Evolutionary conservation across 192 early-diverging fungal genomes (phyloP).

Genomic region (Coemansia sp.): DNA sequence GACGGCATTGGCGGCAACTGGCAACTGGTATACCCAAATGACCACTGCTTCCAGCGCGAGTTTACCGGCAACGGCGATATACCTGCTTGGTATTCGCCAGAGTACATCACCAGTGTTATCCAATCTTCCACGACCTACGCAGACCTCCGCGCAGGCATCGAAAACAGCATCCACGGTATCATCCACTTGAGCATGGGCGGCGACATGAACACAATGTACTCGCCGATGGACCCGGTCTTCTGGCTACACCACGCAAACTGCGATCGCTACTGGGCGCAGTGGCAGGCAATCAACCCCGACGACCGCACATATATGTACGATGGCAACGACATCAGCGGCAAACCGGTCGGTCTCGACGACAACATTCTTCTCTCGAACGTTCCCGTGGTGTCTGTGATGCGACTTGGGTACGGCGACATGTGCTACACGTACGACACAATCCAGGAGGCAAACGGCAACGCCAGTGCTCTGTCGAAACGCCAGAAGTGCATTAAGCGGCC

Average conservation of each 20-base stretch:
- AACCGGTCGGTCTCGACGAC: slow-evolving; percentile 16
- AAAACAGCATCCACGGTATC: slow-evolving; percentile 51
- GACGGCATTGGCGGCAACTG: slow-evolving; percentile 29
- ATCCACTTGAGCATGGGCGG: slow-evolving; percentile 51
- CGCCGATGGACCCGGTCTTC: slow-evolving; percentile 63
- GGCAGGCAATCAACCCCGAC: slow-evolving; percentile 54
- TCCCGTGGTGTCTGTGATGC: slow-evolving; percentile 42
- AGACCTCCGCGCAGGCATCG: slow-evolving; percentile 35
- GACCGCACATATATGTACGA: slow-evolving; percentile 46
- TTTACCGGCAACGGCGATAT: slow-evolving; percentile 33
- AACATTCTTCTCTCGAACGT: slow-evolving; percentile 15
- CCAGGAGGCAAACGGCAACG: slow-evolving; percentile 28
- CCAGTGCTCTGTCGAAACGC: slow-evolving; percentile 14
- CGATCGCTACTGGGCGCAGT: slow-evolving; percentile 58
- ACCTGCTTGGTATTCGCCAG: slow-evolving; percentile 39
- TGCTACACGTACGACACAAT: slow-evolving; percentile 57
- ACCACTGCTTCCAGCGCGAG: slow-evolving; percentile 40
- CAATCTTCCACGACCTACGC: slow-evolving; percentile 35
- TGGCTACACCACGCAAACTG: slow-evolving; percentile 65
- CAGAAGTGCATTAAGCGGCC: slow-evolving; percentile 32
- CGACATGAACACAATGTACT: slow-evolving; percentile 58
- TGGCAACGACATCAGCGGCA: slow-evolving; percentile 20
- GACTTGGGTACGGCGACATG: slow-evolving; percentile 41
- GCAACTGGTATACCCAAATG: slow-evolving; percentile 17
- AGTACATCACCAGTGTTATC: slow-evolving; percentile 40